Conservation (phyloP, 257 asterid genomes). For the Catharanthus roseus region DNA sequence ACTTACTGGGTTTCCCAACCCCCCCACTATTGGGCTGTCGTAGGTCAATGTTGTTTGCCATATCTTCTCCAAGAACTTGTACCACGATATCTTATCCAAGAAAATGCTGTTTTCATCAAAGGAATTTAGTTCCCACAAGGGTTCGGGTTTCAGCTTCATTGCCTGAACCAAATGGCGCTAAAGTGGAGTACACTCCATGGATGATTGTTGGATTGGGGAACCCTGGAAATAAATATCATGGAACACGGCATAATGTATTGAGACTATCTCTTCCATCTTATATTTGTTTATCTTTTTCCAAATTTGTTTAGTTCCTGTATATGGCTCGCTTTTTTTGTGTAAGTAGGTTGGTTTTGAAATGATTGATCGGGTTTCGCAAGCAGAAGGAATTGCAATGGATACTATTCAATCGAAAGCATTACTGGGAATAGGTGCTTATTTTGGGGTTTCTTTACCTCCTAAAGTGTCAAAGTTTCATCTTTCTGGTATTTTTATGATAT, state of each 20-base stretch:
- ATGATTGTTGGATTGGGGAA: constrained; percentile 97
- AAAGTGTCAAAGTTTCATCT: neutral
- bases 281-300: neutral
- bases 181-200: constrained; percentile 92
- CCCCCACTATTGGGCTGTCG: neutral
- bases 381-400: constrained; percentile 72
- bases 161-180: constrained; percentile 44
- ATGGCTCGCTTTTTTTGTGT: neutral
- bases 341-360: constrained; percentile 76
- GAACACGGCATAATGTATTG: constrained; percentile 91
- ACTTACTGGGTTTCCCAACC: neutral
- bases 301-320: neutral
- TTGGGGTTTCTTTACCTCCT: neutral
- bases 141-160: constrained; percentile 56
- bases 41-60: constrained; percentile 56
- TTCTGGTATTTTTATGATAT: neutral
- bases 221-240: constrained; percentile 93
- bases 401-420: constrained; percentile 90
- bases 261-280: neutral
- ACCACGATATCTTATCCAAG: constrained; percentile 37
- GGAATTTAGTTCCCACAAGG: constrained; percentile 31
- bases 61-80: constrained; percentile 37
- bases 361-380: constrained; percentile 74
- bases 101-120: constrained; percentile 34
- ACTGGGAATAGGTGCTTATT: constrained; percentile 78